These are phyloP conservation scores for Zarea fungicola DNA, from an alignment of 2,329 filamentous ascomycete genomes.

Conservation along the genomic window DNA sequence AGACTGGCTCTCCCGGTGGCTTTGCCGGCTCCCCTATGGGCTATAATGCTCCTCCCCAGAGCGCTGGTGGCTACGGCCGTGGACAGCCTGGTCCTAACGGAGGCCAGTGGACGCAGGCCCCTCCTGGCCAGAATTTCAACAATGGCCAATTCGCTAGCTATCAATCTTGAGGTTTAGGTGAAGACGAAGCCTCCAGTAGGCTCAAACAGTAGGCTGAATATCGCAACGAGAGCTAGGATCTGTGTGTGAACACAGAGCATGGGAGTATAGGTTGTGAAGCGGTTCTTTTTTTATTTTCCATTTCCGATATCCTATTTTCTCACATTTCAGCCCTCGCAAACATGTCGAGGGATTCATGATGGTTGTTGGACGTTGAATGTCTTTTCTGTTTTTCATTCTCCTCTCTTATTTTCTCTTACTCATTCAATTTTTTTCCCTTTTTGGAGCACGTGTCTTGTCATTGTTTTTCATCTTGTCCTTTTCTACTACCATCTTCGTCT, in stretches of 20 bases:
- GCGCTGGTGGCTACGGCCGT: constrained; percentile 79
- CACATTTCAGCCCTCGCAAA: background rate
- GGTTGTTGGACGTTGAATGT: constrained; percentile 12
- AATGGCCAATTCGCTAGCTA: constrained; percentile 58
- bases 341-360: constrained; percentile 8
- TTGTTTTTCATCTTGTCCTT: constrained; percentile 16
- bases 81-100: constrained; percentile 56
- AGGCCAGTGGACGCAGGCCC: constrained; percentile 49
- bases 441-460: constrained; percentile 12
- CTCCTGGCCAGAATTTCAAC: constrained; percentile 52
- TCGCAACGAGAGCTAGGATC: background rate
- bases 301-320: constrained; percentile 13
- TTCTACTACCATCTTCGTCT: constrained; percentile 24
- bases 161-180: constrained; percentile 44
- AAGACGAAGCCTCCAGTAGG: background rate
- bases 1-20: constrained; percentile 55
- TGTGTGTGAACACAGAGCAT: background rate
- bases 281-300: constrained; percentile 15
- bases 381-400: constrained; percentile 9
- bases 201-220: constrained; percentile 2
- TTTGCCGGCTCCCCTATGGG: constrained; percentile 65
- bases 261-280: constrained; percentile 8
- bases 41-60: constrained; percentile 62
- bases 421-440: constrained; percentile 9
- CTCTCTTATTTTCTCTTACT: constrained; percentile 11